phyloP scores from a whole-genome alignment of 306 rosid species.

The Citrullus amarus region DNA sequence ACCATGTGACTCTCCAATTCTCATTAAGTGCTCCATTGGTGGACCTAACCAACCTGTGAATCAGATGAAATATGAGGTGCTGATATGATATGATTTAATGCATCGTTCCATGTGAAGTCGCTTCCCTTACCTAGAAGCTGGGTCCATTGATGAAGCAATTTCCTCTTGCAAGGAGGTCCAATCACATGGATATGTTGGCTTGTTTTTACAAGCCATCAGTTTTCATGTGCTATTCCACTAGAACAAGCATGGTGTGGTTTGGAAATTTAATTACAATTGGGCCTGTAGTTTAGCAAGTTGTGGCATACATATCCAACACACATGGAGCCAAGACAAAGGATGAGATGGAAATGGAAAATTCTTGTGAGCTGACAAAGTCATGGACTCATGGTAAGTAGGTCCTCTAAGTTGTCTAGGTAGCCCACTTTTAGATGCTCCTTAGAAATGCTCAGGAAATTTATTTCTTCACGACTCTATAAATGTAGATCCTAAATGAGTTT shows the following conservation, averaged over 20 bases:
- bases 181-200: slow-evolving; percentile 2
- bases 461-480: not conserved
- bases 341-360: not conserved
- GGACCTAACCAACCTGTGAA: not conserved
- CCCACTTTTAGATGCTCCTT: too few relatives aligned
- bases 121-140: not conserved
- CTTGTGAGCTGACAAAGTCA: not conserved
- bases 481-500: not conserved
- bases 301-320: not conserved
- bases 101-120: not conserved
- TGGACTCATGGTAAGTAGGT: not conserved
- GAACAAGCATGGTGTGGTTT: not conserved
- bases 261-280: not conserved
- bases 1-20: slow-evolving; percentile 1
- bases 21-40: not conserved
- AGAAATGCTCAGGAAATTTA: too few relatives aligned
- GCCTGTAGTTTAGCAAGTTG: not conserved
- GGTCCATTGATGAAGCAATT: not conserved
- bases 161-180: not conserved
- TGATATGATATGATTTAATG: not conserved
- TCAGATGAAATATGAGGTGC: not conserved
- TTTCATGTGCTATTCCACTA: not conserved
- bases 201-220: not conserved
- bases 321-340: not conserved
- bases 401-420: not conserved